A percentile compares a stretch with the other conserved stretches of the same genome.
These are phyloP conservation scores for Calonectria ilicicola DNA, from an alignment of 2,329 filamentous ascomycete species.

Conservation along the genomic window DNA sequence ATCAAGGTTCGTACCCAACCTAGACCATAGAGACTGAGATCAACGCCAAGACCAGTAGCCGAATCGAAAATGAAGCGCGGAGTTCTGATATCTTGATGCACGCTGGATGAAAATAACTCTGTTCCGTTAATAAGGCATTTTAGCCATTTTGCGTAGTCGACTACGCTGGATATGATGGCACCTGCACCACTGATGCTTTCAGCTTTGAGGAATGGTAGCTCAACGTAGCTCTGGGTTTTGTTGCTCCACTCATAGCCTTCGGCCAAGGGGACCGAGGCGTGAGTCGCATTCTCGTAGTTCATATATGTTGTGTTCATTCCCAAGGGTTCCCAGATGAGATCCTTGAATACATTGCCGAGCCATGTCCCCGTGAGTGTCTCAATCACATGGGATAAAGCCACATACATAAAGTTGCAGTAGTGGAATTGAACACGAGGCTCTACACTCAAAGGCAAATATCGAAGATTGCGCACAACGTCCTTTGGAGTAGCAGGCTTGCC, in stretches of 20 bases:
- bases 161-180: slow-evolving; percentile 57
- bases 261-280: background rate
- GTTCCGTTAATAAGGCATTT: slow-evolving; percentile 55
- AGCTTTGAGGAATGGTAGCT: background rate
- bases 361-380: background rate
- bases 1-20: background rate
- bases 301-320: background rate
- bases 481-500: slow-evolving; percentile 31
- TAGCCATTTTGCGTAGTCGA: slow-evolving; percentile 65
- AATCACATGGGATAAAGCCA: background rate
- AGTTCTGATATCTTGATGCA: slow-evolving; percentile 44
- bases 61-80: slow-evolving; percentile 47
- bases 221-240: background rate
- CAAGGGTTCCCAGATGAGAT: background rate
- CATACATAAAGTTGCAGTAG: background rate
- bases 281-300: background rate
- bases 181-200: slow-evolving; percentile 51
- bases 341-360: background rate
- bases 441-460: background rate
- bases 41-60: background rate
- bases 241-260: background rate
- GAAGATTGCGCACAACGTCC: background rate
- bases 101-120: slow-evolving; percentile 34
- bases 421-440: background rate
- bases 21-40: background rate